These are phyloP conservation scores for Fusarium begoniae DNA, from an alignment of 2,329 filamentous ascomycete species.

Conservation along the genomic window DNA sequence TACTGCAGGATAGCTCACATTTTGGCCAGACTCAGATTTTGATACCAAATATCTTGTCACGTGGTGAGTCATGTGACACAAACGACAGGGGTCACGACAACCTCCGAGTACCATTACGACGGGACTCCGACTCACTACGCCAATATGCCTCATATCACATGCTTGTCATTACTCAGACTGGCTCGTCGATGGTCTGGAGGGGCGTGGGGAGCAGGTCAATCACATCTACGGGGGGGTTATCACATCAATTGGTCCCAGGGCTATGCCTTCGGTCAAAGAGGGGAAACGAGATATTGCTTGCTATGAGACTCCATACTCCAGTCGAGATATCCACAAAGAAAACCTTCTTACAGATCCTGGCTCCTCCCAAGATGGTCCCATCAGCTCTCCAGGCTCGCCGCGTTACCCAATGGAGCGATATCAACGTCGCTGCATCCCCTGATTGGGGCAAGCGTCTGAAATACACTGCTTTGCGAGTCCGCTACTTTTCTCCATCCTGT, in stretches of 20 bases:
- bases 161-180: constrained; percentile 22
- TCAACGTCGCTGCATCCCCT: constrained; percentile 41
- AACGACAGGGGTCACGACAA: constrained; percentile 23
- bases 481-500: constrained; percentile 26
- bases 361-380: constrained; percentile 33
- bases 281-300: constrained; percentile 38
- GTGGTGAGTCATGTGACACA: constrained; percentile 31
- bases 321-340: constrained; percentile 35
- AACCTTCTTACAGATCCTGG: constrained; percentile 30
- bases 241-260: constrained; percentile 33
- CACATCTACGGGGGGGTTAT: constrained; percentile 43
- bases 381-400: constrained; percentile 24
- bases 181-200: constrained; percentile 21
- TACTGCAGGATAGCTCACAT: neutral
- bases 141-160: constrained; percentile 35
- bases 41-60: neutral
- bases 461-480: constrained; percentile 35
- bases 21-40: neutral
- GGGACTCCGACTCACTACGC: constrained; percentile 16
- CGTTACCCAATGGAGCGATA: constrained; percentile 46
- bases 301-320: constrained; percentile 41
- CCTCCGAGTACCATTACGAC: constrained; percentile 22
- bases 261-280: constrained; percentile 21
- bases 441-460: constrained; percentile 47
- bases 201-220: constrained; percentile 31